Conservation (phyloP, 345 rosid genomes). For the Angophora floribunda region DNA sequence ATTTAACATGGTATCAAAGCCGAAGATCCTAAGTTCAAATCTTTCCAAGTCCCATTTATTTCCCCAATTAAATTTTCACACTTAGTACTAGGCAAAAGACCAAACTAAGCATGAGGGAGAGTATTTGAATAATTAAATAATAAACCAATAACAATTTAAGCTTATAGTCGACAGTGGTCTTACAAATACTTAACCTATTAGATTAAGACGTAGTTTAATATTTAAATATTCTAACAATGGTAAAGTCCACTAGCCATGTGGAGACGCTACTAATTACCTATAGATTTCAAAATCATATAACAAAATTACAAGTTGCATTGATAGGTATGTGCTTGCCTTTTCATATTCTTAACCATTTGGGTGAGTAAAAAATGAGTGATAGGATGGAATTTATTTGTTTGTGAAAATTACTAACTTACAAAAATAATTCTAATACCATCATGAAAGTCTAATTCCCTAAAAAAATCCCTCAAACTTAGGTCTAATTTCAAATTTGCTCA, state of each 20-base stretch:
- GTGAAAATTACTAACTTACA: not conserved
- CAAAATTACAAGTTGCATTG: not conserved
- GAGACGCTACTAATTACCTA: not conserved
- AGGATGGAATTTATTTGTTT: not conserved
- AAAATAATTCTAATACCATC: not conserved
- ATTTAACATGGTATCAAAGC: too few relatives aligned
- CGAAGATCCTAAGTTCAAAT: too few relatives aligned
- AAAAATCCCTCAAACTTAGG: not conserved
- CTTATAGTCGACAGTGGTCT: too few relatives aligned
- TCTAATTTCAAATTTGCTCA: not conserved
- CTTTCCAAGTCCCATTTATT: too few relatives aligned
- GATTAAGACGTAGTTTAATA: too few relatives aligned
- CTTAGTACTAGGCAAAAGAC: too few relatives aligned
- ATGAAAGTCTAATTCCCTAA: not conserved
- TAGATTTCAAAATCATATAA: not conserved
- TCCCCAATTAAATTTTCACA: too few relatives aligned
- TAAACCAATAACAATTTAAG: too few relatives aligned
- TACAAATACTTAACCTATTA: too few relatives aligned
- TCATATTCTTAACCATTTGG: not conserved
- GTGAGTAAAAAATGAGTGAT: not conserved
- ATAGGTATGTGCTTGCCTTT: not conserved
- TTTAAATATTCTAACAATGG: too few relatives aligned
- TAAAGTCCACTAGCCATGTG: not conserved
- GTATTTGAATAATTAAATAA: too few relatives aligned
- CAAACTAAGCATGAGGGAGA: too few relatives aligned